Base-by-base conservation (phyloP, 768 basidiomycete species). In the Mycena galericulata region DNA sequence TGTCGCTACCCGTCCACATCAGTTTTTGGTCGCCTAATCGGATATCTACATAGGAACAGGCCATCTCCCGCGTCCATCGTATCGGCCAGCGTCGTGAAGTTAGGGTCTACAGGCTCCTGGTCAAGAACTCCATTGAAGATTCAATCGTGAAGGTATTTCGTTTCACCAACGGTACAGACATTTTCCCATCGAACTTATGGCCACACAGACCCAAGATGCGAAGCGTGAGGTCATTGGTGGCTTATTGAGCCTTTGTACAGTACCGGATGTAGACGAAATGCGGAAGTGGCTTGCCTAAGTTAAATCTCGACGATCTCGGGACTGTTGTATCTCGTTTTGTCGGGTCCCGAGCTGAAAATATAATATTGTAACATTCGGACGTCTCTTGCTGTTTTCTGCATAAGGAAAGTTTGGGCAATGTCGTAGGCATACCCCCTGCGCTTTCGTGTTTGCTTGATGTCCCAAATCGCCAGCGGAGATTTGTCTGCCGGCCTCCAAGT, bases 61-160 rank as follows among this genome's bases (percentile, higher is more conserved):
- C 63, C 5, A 65, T 65, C 36, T 65, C 63, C 2, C 63, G 63
- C 18, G 63, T 50, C 7, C 63, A 65, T 46, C 63, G 54, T 27
- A 65, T 65, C 29, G 63, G 63, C 6, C 63, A 65, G 45, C 22
- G 18, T 7, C 63, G 63, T 17, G 54, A 65, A 36, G 63, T 65
- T 1, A 30, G 45, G 4, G 46, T 56, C 0, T 65, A 65, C 22
- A 36, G 18, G 20, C 53, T 65, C 6, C 45, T 56, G 10, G 54
- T 56, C 11, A 22, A 56, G 11, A 20, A 56, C 22, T 56, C 54
- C 15, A 50, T 65, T 11, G 63, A 65, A 26, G 54, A 65, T 38
- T 65, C 63, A 10, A 65, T 65, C 26, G 46, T 65, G 18, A 65
- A 65, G 63, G 63, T 57, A 45, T 6, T 24, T 30, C 2, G 12